These are phyloP conservation scores for Kitagawia praeruptora DNA, from an alignment of 129 eudicot species.

Conservation along the genomic window DNA sequence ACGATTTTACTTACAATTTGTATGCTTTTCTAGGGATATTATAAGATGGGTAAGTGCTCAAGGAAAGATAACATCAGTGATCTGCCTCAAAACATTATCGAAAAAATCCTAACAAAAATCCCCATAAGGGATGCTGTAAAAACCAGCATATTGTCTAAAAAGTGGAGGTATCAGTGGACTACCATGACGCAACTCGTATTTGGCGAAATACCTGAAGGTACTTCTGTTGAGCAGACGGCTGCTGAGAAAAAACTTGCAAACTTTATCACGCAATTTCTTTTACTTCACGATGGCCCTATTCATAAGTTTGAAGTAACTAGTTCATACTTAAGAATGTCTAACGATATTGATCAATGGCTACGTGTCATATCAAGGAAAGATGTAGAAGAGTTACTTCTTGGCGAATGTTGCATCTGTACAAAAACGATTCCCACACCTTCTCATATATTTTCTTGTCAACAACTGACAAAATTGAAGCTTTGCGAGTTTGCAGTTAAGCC, in stretches of 20 bases:
- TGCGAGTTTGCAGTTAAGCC: background rate
- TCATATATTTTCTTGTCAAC: background rate
- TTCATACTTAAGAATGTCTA: background rate
- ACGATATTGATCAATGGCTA: background rate
- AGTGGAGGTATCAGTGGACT: background rate
- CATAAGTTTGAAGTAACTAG: background rate
- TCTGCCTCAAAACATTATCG: background rate
- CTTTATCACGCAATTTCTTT: background rate
- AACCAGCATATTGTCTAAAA: background rate
- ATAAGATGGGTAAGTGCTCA: background rate
- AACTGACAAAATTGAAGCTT: background rate
- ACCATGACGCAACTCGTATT: background rate
- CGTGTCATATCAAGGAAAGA: background rate
- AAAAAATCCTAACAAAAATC: background rate
- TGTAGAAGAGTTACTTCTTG: background rate
- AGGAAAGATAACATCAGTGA: background rate
- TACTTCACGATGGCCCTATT: background rate
- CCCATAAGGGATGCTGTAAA: background rate
- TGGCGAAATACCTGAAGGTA: background rate
- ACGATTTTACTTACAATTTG: background rate
- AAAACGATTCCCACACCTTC: background rate
- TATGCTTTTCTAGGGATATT: background rate
- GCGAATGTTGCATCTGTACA: background rate
- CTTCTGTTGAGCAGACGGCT: background rate
- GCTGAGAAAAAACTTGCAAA: background rate